Evolutionary conservation across 768 basidiomycete genomes (phyloP), one percentile per base, ranked within the genome.

Genomic region (Russula olivacea): DNA sequence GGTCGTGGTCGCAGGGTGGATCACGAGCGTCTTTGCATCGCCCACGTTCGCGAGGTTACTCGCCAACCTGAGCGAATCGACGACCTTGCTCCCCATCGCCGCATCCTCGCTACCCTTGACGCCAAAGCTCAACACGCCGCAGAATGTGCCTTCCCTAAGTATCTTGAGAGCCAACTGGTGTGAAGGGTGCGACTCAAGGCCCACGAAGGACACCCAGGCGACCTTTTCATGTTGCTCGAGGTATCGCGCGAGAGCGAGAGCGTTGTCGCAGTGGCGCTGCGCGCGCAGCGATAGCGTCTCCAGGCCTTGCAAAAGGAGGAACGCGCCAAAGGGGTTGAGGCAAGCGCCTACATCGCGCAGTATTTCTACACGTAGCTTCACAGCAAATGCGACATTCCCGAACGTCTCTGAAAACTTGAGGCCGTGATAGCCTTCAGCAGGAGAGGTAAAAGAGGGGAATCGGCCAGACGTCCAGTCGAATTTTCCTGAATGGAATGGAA

Each of bases 101-200:
- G 75, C 74, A 55, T 74, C 71, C 0, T 79, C 79, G n/a, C 86
- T 79, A 19, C 85, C 88, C 68, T 84, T 84, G 64, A 91, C 73
- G 9, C 91, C 92, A 68, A 93, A 92, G 73, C 80, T 88, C 55
- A 93, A 74, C 67, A 93, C 80, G 23, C 89, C 91, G 4, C 90
- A 88, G 61, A 77, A 92, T 2, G 76, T 74, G 60, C 80, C 78
- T n/a, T 72, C 72, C 5, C 85, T 77, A 56, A 91, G 74, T 38
- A 84, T 74, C 61, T 79, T 76, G 69, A 79, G 77, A 12, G 89
- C 90, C 7, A 79, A 71, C 51, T 73, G 73, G 72, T 93, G 79
- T 40, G 83, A 85, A 0, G 77, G 71, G 71, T 94, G 92, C 2
- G 71, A 73, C 55, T 74, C 70, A 1, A 92, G 80, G 7, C 92